Evolutionary conservation across 106 monocot species (phyloP).

Genomic region (Iris macrosiphon): DNA sequence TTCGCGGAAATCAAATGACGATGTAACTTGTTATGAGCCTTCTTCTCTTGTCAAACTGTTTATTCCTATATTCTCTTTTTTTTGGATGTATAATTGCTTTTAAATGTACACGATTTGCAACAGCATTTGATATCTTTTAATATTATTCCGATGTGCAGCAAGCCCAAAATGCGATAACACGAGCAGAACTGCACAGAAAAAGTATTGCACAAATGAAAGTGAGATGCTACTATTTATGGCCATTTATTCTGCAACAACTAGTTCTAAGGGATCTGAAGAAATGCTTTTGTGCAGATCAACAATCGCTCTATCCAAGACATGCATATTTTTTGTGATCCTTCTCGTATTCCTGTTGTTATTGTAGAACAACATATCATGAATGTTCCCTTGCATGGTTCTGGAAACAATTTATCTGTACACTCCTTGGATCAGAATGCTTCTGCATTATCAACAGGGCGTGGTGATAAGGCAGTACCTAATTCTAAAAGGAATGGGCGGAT

Average conservation of each 20-base stretch:
- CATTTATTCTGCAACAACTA: background rate
- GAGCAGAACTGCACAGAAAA: constrained; percentile 92
- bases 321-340: constrained; percentile 91
- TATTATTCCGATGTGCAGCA: constrained; percentile 42
- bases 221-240: background rate
- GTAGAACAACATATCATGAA: constrained; percentile 84
- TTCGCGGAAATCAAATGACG: constrained; percentile 48
- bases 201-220: constrained; percentile 97
- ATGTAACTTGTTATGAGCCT: constrained; percentile 41
- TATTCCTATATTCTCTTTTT: too few relatives aligned
- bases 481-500: constrained; percentile 41
- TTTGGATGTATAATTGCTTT: too few relatives aligned
- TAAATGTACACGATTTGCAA: background rate
- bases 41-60: background rate
- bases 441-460: constrained; percentile 10
- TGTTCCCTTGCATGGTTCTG: constrained; percentile 40
- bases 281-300: constrained; percentile 59
- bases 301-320: constrained; percentile 81
- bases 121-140: constrained; percentile 4
- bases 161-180: constrained; percentile 48
- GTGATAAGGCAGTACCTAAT: constrained; percentile 24
- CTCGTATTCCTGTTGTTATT: constrained; percentile 73
- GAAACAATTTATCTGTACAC: constrained; percentile 20
- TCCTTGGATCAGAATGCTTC: constrained; percentile 28
- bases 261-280: constrained; percentile 1